Evolutionary conservation across 352 stramenopile genomes (phyloP).

Genomic region (Phytopythium boreale): DNA sequence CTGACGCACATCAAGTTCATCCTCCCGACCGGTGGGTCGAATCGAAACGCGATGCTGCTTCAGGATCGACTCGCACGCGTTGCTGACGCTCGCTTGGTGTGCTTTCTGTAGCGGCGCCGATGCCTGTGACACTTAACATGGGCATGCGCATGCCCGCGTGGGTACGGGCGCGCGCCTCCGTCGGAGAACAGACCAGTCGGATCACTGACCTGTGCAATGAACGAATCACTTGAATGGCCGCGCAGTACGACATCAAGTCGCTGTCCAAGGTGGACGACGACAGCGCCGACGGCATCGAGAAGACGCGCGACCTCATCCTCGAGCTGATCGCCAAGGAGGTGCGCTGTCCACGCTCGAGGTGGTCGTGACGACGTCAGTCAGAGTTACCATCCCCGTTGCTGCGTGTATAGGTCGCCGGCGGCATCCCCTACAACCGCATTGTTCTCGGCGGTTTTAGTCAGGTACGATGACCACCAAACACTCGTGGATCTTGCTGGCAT

Average conservation of each 20-base stretch:
- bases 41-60: neutral
- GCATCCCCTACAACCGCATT: constrained; percentile 88
- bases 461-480: constrained; percentile 18
- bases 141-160: constrained; percentile 93
- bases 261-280: constrained; percentile 86
- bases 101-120: constrained; percentile 48
- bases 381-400: neutral
- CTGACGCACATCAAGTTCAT: constrained; percentile 76
- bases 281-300: constrained; percentile 87
- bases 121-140: constrained; percentile 94
- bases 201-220: neutral
- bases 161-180: constrained; percentile 25
- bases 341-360: neutral
- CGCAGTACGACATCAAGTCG: constrained; percentile 92
- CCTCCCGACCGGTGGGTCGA: constrained; percentile 49
- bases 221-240: neutral
- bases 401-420: constrained; percentile 22
- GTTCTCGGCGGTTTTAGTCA: constrained; percentile 95
- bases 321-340: constrained; percentile 83
- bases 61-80: neutral
- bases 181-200: neutral
- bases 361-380: neutral
- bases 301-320: constrained; percentile 63
- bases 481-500: neutral
- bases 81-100: constrained; percentile 1